Evolutionary conservation across 768 basidiomycete genomes (phyloP).

Genomic region (Stropharia rugosoannulata): DNA sequence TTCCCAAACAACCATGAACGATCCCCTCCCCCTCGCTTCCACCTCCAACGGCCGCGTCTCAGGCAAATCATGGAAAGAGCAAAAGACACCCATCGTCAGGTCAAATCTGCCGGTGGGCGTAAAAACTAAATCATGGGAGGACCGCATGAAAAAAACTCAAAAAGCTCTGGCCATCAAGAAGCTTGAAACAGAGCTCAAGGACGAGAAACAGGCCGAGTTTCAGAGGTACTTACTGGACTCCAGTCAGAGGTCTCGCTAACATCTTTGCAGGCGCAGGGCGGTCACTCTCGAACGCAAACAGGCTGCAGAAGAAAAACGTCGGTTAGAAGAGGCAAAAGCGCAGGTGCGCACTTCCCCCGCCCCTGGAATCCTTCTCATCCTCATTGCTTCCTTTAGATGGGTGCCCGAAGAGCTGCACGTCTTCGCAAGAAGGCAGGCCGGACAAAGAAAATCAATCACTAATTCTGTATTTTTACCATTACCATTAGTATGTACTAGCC

Average conservation of each 20-base stretch:
- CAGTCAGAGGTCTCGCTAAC: conserved; percentile 5
- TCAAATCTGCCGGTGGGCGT: conserved; percentile 65
- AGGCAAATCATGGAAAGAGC: conserved; percentile 66
- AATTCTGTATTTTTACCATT: conserved; percentile 20
- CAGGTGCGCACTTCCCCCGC: conserved; percentile 38
- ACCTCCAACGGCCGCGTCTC: conserved; percentile 67
- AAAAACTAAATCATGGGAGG: conserved; percentile 66
- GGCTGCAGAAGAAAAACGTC: conserved; percentile 69
- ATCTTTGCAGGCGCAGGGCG: conserved; percentile 47
- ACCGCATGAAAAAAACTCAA: conserved; percentile 67
- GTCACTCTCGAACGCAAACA: conserved; percentile 70
- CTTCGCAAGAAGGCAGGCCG: conserved; percentile 71
- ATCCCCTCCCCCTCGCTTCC: conserved; percentile 39
- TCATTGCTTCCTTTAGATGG: conserved; percentile 55
- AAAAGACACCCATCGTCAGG: conserved; percentile 53
- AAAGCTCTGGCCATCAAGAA: conserved; percentile 71
- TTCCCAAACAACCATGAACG: conserved; percentile 21
- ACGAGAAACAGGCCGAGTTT: conserved; percentile 72
- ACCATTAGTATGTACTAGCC: conserved; percentile 10
- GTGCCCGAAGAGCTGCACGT: conserved; percentile 74
- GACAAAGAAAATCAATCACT: conserved; percentile 81
- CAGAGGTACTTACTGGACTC: conserved; percentile 40
- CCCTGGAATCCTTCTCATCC: conserved; percentile 4
- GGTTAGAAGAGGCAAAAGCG: conserved; percentile 64
- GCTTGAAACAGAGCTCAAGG: conserved; percentile 68